phyloP scores from a whole-genome alignment of 768 basidiomycete genomes.

The Serendipita sp. region DNA sequence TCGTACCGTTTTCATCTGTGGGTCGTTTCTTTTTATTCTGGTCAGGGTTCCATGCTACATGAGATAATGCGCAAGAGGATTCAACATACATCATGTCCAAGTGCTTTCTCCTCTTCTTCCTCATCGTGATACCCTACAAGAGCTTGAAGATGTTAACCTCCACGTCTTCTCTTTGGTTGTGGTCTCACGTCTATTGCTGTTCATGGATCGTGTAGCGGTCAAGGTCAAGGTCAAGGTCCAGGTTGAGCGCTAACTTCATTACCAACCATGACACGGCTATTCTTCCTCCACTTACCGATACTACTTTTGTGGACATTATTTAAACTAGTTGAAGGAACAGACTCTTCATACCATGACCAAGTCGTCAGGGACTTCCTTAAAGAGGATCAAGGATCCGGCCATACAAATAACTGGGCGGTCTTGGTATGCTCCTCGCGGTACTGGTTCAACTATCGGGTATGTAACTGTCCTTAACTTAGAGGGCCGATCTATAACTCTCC shows the following conservation, averaged over 20 bases:
- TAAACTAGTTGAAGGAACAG: background rate
- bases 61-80: no score
- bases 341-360: background rate
- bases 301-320: background rate
- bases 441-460: conserved; percentile 96
- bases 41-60: no score
- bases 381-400: conserved; percentile 19
- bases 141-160: background rate
- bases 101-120: background rate
- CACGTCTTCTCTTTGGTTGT: background rate
- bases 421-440: conserved; percentile 86
- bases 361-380: conserved; percentile 9
- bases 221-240: background rate
- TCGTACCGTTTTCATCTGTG: no score
- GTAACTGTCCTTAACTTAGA: conserved; percentile 16
- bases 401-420: conserved; percentile 99
- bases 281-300: background rate
- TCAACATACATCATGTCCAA: no score
- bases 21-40: no score
- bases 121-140: conserved; percentile 5
- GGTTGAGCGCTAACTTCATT: background rate
- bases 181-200: background rate
- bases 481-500: background rate
- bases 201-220: background rate
- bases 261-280: background rate